Conservation (phyloP, 2,329 filamentous ascomycete genomes). For the Aspergillus pseudoglaucus region DNA sequence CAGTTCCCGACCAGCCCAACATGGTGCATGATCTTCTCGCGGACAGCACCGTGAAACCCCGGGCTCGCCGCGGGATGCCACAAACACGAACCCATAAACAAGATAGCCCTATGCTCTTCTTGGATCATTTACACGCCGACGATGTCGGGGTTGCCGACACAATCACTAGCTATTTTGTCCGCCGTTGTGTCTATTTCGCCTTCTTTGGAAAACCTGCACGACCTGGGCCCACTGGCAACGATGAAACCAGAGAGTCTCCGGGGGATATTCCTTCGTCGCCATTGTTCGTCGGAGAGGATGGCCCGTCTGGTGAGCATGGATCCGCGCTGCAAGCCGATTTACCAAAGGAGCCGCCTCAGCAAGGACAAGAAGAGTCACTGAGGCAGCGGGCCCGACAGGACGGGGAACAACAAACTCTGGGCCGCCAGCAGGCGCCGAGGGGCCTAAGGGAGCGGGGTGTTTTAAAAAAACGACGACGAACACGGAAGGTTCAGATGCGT, state of each 20-base stretch:
- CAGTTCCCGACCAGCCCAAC: conserved; percentile 8
- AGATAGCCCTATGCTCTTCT: conserved; percentile 14
- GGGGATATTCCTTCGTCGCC: conserved; percentile 2
- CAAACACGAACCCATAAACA: conserved; percentile 8
- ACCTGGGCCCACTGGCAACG: conserved; percentile 1
- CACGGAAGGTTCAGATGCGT: conserved; percentile 5
- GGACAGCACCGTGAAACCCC: conserved; percentile 8
- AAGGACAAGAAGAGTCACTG: conserved; percentile 3
- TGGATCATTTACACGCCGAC: conserved; percentile 11
- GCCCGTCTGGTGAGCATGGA: conserved; percentile 1
- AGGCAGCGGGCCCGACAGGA: background rate
- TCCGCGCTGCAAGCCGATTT: background rate
- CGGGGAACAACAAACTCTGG: conserved; percentile 1
- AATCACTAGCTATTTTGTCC: conserved; percentile 16
- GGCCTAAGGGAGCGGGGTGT: background rate
- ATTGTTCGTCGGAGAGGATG: conserved; percentile 4
- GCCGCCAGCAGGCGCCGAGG: background rate
- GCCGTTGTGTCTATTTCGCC: conserved; percentile 18
- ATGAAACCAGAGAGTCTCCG: background rate
- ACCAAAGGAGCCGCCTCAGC: conserved; percentile 1
- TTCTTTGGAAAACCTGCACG: conserved; percentile 14
- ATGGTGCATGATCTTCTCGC: conserved; percentile 5
- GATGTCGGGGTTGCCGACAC: conserved; percentile 6
- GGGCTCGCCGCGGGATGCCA: conserved; percentile 11
- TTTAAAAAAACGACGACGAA: conserved; percentile 3